Evolutionary conservation across 2,329 filamentous ascomycete genomes (phyloP), one percentile per base, ranked within the genome.

Genomic region (Cadophora sp.): DNA sequence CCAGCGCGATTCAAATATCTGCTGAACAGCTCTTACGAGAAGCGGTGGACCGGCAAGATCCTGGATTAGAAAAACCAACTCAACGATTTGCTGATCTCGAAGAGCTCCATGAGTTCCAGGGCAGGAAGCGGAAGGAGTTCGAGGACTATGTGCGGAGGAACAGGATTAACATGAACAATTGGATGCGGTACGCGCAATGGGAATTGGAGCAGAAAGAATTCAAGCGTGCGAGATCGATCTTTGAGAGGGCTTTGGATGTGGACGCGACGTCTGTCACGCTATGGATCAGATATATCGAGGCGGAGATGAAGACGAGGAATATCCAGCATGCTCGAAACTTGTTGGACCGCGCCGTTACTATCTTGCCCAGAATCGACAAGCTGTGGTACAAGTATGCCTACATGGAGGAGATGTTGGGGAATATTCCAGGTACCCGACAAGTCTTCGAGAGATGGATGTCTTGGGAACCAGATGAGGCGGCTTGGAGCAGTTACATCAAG

Each of bases 351-450:
- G 94, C 96, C n/a, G 93, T 98, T 62, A 94, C 94, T 0, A 92
- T 96, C 65, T 83, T 97, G 47, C 96, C 96, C 5, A 85, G 96
- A 66, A 88, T 98, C 48, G 94, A 98, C 78, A 98, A 98, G 84
- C 83, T 99, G 41, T 99, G 96, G 96, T 99, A 97, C 83, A 98
- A 98, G 79, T 99, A 97, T 83, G 93, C 97, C 30, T 97, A 97
- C 79, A 96, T 97, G 91, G 95, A 98, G 82, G 96, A 99, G 85
- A 98, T 95, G 81, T 85, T 99, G 64, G 94, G 94, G 7, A 97
- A 99, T 75, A 90, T 99, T 59, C 89, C 94, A 3, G 96, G 95
- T 43, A 96, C 94, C 2, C 85, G 96, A 66, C 93, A 97, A 74
- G 93, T 98, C 0, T 99, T 98, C 78, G 96, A 99, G 81, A 86